These are phyloP conservation scores for Escallonia herrerae DNA, from an alignment of 129 eudicot genomes.

Conservation along the genomic window DNA sequence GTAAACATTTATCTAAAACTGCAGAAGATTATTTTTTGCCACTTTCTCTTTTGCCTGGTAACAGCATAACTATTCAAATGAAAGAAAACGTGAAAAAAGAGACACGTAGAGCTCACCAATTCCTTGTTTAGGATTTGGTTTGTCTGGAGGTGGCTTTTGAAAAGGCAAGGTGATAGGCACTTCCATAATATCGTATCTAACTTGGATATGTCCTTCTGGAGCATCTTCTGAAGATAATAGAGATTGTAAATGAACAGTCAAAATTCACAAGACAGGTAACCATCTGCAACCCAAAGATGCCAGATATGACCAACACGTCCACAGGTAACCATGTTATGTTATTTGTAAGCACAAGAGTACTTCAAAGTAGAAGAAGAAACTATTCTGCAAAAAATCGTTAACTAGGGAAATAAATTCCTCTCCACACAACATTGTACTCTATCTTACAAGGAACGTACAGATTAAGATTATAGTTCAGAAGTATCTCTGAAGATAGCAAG, in stretches of 20 bases:
- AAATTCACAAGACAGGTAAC: constrained; percentile 11
- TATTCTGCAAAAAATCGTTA: too few species aligned
- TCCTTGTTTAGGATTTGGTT: constrained; percentile 98
- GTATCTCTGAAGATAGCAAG: neutral
- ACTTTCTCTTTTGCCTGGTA: neutral
- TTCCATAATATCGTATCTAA: constrained; percentile 74
- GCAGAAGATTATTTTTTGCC: too few species aligned
- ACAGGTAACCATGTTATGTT: neutral
- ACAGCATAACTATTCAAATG: neutral
- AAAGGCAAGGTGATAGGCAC: constrained; percentile 80
- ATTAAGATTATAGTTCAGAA: neutral
- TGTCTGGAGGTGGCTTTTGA: constrained; percentile 88
- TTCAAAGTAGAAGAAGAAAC: too few species aligned
- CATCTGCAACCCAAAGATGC: neutral
- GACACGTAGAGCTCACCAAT: constrained; percentile 45
- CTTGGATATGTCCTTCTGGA: constrained; percentile 57
- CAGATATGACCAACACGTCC: too few species aligned
- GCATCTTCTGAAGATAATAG: constrained; percentile 44
- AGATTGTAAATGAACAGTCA: neutral
- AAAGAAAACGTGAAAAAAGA: constrained; percentile 3
- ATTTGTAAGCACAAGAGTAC: too few species aligned
- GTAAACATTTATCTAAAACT: too few species aligned
- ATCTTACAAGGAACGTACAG: neutral
- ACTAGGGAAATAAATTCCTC: neutral
- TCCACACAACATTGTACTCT: neutral